phyloP scores from a whole-genome alignment of 768 basidiomycete species.

The Termitomyces sp. region DNA sequence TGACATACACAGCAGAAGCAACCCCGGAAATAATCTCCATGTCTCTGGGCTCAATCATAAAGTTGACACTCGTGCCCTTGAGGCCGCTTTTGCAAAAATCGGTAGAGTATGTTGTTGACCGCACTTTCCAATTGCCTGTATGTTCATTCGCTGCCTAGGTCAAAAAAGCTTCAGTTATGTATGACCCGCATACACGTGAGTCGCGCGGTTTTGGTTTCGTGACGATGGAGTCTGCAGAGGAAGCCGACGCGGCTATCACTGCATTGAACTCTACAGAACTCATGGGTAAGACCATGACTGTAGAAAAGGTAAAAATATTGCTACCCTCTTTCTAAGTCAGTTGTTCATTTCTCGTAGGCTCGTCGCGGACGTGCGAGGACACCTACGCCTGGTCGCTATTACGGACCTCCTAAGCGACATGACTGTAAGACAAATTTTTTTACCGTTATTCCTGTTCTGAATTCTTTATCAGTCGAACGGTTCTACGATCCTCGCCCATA shows the following conservation, averaged over 20 bases:
- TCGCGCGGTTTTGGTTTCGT: constrained; percentile 82
- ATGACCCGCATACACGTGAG: constrained; percentile 65
- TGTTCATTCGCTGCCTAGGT: constrained; percentile 38
- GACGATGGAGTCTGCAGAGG: constrained; percentile 61
- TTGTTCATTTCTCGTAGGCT: constrained; percentile 41
- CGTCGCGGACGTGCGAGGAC: constrained; percentile 86
- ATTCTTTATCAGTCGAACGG: constrained; percentile 54
- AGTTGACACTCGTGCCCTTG: constrained; percentile 80
- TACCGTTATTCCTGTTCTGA: constrained; percentile 3
- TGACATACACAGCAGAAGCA: constrained; percentile 34
- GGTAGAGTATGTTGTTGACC: constrained; percentile 61
- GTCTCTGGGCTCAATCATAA: constrained; percentile 53
- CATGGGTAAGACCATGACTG: constrained; percentile 80
- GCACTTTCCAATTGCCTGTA: neutral
- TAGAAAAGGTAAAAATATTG: constrained; percentile 66
- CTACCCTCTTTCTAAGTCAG: neutral
- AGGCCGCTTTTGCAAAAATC: constrained; percentile 82
- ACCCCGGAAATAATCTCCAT: constrained; percentile 63
- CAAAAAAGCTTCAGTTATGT: constrained; percentile 67
- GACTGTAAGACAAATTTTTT: constrained; percentile 43
- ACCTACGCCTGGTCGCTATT: constrained; percentile 93
- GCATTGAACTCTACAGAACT: constrained; percentile 80
- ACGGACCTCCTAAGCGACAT: constrained; percentile 82
- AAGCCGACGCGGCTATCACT: constrained; percentile 88
- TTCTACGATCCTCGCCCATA: constrained; percentile 92